A percentile compares a stretch with the other conserved stretches of the same genome.
Evolutionary conservation across 1,284 basidiomycete species (phyloP).

Genomic region (Naganishia liquefaciens): DNA sequence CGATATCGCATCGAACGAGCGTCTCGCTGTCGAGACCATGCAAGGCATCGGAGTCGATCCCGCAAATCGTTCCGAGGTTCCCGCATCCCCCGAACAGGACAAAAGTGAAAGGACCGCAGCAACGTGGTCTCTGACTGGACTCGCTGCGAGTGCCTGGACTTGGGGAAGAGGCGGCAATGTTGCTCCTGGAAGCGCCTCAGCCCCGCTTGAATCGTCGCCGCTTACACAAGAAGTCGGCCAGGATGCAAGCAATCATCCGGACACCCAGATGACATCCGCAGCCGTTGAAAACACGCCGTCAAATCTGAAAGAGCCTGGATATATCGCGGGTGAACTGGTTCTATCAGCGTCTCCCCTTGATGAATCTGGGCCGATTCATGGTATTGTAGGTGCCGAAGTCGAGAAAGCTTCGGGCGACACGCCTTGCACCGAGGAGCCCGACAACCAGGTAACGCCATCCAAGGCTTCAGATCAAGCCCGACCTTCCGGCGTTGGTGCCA

Average conservation of each 20-base stretch:
- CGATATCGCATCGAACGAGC: neutral
- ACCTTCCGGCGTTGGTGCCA: neutral
- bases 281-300: neutral
- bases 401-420: neutral
- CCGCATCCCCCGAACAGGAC: neutral
- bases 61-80: slow-evolving; percentile 17
- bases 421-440: neutral
- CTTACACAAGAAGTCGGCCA: neutral
- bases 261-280: neutral
- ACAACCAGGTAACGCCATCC: neutral
- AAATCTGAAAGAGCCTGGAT: neutral
- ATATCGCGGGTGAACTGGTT: neutral
- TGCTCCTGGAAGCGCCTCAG: neutral
- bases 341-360: too few relatives aligned
- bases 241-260: too few relatives aligned
- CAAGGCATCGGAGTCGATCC: slow-evolving; percentile 24
- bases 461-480: neutral
- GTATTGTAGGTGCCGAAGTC: neutral
- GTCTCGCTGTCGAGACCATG: slow-evolving; percentile 1
- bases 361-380: too few relatives aligned
- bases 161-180: slow-evolving; percentile 1
- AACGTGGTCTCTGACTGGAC: slow-evolving; percentile 6
- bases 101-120: neutral
- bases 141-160: slow-evolving; percentile 13
- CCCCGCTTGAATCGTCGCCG: neutral